Evolutionary conservation across 148 eudicot genomes (phyloP).

Genomic region (Heliamphora exappendiculata): DNA sequence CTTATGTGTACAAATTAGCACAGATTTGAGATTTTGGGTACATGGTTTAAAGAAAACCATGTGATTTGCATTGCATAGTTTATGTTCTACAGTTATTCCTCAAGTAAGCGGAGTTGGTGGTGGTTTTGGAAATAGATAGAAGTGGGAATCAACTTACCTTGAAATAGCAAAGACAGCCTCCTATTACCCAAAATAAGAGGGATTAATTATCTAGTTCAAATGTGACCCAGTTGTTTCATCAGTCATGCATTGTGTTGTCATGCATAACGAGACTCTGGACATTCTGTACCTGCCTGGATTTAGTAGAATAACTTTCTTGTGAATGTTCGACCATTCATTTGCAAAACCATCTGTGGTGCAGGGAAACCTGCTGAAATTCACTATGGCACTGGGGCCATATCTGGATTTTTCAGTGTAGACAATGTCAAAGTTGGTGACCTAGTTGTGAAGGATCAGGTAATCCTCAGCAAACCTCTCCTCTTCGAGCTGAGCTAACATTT

Average conservation of each 20-base stretch:
- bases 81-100: not conserved
- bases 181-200: not conserved
- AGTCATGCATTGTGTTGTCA: not conserved
- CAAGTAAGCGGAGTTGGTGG: no score
- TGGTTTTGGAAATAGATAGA: no score
- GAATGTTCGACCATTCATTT: not conserved
- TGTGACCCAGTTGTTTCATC: not conserved
- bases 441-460: conserved; percentile 60
- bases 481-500: not conserved
- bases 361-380: conserved; percentile 66
- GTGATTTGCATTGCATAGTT: not conserved
- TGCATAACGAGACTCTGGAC: not conserved
- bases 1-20: no score
- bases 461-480: not conserved
- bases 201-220: not conserved
- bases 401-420: conserved; percentile 74
- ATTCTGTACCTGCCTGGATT: not conserved
- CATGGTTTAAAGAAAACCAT: no score
- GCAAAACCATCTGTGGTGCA: conserved; percentile 15
- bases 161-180: no score
- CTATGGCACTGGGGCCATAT: conserved; percentile 66
- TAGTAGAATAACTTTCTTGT: not conserved
- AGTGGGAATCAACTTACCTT: no score
- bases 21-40: no score
- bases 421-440: conserved; percentile 58